A percentile compares a stretch with the other conserved stretches of the same genome.
phyloP scores from a whole-genome alignment of 2,329 filamentous ascomycete genomes.

The Penicillium rolfsii region DNA sequence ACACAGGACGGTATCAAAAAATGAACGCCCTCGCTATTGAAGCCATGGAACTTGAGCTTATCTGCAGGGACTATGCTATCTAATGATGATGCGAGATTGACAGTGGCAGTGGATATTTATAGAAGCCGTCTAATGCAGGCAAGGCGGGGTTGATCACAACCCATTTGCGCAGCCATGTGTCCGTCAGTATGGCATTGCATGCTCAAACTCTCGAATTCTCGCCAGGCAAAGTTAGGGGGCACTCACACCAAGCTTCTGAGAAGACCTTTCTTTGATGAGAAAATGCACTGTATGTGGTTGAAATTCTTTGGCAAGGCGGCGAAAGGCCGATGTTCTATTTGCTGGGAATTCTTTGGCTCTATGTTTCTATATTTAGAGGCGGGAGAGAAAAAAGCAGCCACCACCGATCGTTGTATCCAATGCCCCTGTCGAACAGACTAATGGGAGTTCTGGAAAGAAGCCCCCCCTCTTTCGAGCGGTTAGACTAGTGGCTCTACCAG shows the following conservation, averaged over 20 bases:
- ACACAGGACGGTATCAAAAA: background rate
- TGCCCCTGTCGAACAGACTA: background rate
- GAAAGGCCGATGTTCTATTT: background rate
- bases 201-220: no score
- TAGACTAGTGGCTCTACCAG: background rate
- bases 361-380: constrained; percentile 23
- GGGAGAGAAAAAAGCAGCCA: constrained; percentile 12
- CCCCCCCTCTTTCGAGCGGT: background rate
- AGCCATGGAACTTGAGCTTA: background rate
- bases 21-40: background rate
- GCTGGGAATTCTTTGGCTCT: background rate
- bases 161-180: background rate
- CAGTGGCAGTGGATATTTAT: background rate
- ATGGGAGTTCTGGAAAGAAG: background rate
- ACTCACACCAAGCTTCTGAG: no score
- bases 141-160: background rate
- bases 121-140: background rate
- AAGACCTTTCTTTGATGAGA: background rate
- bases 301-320: background rate
- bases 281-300: background rate
- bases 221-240: no score
- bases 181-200: no score
- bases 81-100: background rate
- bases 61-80: background rate
- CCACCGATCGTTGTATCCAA: constrained; percentile 2